Evolutionary conservation across 768 basidiomycete species (phyloP).

Genomic region (Leccinum fibrillosum): DNA sequence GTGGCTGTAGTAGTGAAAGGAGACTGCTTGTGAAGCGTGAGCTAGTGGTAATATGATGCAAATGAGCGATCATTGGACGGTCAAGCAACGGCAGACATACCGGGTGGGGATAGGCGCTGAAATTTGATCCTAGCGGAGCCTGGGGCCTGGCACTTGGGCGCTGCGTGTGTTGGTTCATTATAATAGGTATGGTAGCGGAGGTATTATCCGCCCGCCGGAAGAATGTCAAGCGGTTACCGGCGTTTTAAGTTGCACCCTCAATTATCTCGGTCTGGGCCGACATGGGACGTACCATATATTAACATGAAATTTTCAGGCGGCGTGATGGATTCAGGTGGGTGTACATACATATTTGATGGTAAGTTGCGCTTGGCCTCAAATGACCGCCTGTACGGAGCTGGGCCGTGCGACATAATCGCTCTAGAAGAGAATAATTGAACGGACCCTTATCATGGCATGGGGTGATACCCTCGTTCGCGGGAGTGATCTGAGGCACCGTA

Average conservation of each 20-base stretch:
- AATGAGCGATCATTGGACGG: constrained; percentile 21
- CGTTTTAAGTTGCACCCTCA: constrained; percentile 7
- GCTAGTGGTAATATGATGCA: neutral
- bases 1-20: neutral
- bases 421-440: neutral
- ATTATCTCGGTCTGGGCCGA: neutral
- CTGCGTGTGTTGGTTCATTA: constrained; percentile 1
- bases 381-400: neutral
- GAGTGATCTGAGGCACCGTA: neutral
- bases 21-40: neutral
- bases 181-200: constrained; percentile 10
- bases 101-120: neutral
- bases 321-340: neutral
- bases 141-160: constrained; percentile 14
- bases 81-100: neutral
- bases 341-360: neutral
- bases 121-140: constrained; percentile 16
- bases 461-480: neutral
- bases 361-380: neutral
- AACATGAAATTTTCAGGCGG: neutral
- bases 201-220: neutral
- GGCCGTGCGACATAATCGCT: neutral
- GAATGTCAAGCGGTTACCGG: constrained; percentile 1
- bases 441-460: neutral
- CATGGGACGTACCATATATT: neutral